Base-by-base conservation (phyloP, 345 rosid species). In the Eucalyptus melliodora region DNA sequence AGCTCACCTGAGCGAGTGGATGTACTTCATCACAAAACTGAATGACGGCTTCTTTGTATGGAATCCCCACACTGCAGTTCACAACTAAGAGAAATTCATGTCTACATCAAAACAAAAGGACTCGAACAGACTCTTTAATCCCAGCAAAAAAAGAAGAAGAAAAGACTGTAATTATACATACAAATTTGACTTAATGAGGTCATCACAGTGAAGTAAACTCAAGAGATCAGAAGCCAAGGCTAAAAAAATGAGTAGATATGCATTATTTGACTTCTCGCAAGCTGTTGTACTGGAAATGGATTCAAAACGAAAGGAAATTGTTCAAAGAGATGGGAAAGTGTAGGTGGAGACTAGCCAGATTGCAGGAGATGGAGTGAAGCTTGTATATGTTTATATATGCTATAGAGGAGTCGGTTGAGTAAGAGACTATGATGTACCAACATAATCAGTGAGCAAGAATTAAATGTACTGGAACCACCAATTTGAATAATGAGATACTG, bases 11-110 rank as follows among this genome's bases (percentile, higher is more conserved):
- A 55, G 95, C 95, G 89, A 92, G 94, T 34, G 94, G 95, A 89
- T 92, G 91, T 89, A 92, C 91, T 92, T 94, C 95, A 87, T 94
- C 93, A 50, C 95, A 94, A 49, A 91, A 92, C 91, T 92, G 90
- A 86, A 88, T 37, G 42, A 91, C 93, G 50, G 93, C 94, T 91
- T 94, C 95, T 91, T 94, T 94, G 90, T 94, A 94, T 42, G 94
- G 95, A 85, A 94, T 31, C 42, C 96, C 96, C 31, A 94, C 95
- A 91, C 96, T 94, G 42, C 69, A 87, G 40, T 87, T 55, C 87
- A 80, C 15, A 87, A n/a, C 17, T 40, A 89, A 53, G 49, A 89
- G 42, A 82, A 85, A 50, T 86, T 49, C 56, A 50, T 8, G 90
- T 44, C 53, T 21, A 21, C 24, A 11, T 82, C 23, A 30, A 83